These are phyloP conservation scores for Thermomyces lanuginosus DNA, from an alignment of 2,329 filamentous ascomycete genomes.

Conservation along the genomic window DNA sequence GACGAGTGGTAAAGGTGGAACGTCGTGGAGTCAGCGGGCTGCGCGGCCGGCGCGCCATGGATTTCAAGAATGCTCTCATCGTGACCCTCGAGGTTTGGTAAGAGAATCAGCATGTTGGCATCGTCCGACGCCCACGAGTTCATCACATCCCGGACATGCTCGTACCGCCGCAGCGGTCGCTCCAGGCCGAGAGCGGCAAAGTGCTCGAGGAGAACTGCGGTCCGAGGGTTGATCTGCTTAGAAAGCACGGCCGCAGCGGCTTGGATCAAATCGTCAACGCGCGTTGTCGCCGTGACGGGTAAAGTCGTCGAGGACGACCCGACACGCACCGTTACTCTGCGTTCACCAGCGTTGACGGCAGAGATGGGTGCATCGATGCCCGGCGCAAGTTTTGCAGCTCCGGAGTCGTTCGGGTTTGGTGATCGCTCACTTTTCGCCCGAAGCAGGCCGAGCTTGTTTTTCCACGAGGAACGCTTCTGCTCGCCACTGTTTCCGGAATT, in stretches of 20 bases:
- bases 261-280: constrained; percentile 53
- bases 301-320: constrained; percentile 52
- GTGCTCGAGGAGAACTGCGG: constrained; percentile 59
- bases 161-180: constrained; percentile 68
- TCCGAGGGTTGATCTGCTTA: constrained; percentile 47
- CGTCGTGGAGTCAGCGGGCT: constrained; percentile 49
- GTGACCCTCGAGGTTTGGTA: constrained; percentile 37
- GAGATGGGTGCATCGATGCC: constrained; percentile 62
- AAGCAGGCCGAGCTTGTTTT: constrained; percentile 14
- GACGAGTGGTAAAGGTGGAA: constrained; percentile 68
- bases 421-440: constrained; percentile 5
- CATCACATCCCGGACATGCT: constrained; percentile 70
- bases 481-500: constrained; percentile 5
- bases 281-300: constrained; percentile 59
- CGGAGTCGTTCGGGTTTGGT: constrained; percentile 8
- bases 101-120: constrained; percentile 57
- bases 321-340: constrained; percentile 58
- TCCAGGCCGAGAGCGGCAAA: constrained; percentile 64
- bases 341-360: constrained; percentile 62
- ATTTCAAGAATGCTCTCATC: constrained; percentile 41
- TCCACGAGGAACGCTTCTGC: constrained; percentile 15
- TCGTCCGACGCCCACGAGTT: constrained; percentile 81
- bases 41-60: constrained; percentile 44
- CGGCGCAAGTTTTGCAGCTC: constrained; percentile 22
- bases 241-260: constrained; percentile 47